phyloP scores from a whole-genome alignment of 2,329 filamentous ascomycete genomes.

The Aureobasidium melanogenum region DNA sequence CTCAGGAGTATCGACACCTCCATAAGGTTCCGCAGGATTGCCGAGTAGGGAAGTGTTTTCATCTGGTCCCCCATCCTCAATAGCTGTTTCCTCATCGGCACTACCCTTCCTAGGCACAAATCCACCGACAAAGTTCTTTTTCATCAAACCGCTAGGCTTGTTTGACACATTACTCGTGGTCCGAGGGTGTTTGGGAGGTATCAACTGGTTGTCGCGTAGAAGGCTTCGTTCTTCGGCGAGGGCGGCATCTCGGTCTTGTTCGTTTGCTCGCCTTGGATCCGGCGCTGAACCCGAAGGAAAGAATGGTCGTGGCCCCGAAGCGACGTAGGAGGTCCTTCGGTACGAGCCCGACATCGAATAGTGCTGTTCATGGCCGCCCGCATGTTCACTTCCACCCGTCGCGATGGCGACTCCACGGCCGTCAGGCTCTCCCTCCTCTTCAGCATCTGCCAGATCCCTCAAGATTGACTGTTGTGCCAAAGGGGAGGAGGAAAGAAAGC shows the following conservation, averaged over 20 bases:
- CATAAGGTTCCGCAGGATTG: conserved; percentile 30
- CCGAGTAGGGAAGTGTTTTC: conserved; percentile 18
- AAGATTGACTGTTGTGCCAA: conserved; percentile 26
- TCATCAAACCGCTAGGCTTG: neutral
- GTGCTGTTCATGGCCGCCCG: conserved; percentile 5
- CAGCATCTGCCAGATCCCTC: conserved; percentile 22
- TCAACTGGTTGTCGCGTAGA: conserved; percentile 50
- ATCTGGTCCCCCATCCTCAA: conserved; percentile 3
- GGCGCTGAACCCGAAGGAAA: conserved; percentile 54
- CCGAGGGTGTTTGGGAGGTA: conserved; percentile 44
- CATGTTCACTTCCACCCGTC: conserved; percentile 1
- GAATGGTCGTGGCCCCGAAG: conserved; percentile 60
- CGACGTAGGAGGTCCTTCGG: conserved; percentile 67
- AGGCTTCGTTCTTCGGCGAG: conserved; percentile 50
- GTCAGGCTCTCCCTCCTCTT: conserved; percentile 15
- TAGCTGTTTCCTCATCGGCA: conserved; percentile 9
- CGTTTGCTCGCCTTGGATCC: conserved; percentile 38
- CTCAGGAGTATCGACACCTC: conserved; percentile 38
- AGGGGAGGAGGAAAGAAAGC: conserved; percentile 14
- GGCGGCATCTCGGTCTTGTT: conserved; percentile 45
- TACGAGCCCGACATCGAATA: conserved; percentile 57
- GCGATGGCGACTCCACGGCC: neutral
- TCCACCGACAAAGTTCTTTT: neutral
- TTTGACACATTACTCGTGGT: conserved; percentile 14
- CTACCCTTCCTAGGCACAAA: conserved; percentile 12